Evolutionary conservation across 192 early-diverging fungal species (phyloP).

Genomic region (Entomortierella chlamydospora): DNA sequence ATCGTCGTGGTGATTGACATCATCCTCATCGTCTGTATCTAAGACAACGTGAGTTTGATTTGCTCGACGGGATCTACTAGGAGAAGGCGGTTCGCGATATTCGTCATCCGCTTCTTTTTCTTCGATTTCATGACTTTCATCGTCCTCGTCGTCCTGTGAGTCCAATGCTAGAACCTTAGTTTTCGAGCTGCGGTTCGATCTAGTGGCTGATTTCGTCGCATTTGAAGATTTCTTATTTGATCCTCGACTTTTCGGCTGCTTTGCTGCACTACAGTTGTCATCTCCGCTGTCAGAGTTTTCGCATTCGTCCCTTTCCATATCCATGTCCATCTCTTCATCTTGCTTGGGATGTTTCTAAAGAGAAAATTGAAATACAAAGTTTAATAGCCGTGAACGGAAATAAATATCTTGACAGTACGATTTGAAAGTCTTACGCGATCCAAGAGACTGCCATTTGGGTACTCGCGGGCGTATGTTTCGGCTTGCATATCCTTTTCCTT

Average conservation of each 20-base stretch:
- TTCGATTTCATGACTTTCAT: background rate
- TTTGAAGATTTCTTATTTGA: background rate
- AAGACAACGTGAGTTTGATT: conserved; percentile 49
- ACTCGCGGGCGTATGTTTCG: conserved; percentile 32
- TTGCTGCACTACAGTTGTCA: conserved; percentile 12
- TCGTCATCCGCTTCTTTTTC: conserved; percentile 5
- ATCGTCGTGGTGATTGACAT: background rate
- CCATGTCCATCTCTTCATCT: conserved; percentile 33
- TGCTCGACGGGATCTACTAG: background rate
- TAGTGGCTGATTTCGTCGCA: background rate
- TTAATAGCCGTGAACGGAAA: no score
- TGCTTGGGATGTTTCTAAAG: conserved; percentile 6
- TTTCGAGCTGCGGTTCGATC: background rate
- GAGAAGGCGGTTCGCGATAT: background rate
- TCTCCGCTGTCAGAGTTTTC: conserved; percentile 10
- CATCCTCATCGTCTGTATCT: conserved; percentile 43
- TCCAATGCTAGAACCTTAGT: conserved; percentile 1
- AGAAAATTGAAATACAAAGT: background rate
- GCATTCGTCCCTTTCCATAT: conserved; percentile 24
- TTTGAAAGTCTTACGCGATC: conserved; percentile 18
- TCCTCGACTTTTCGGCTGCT: conserved; percentile 4
- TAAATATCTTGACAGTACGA: background rate
- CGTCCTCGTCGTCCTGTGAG: conserved; percentile 26
- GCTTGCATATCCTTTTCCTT: conserved; percentile 46
- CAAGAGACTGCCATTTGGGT: conserved; percentile 36